Evolutionary conservation across 371 early-diverging fungal species (phyloP), one percentile per base, ranked within the genome.

Genomic region (Mucor sp.): DNA sequence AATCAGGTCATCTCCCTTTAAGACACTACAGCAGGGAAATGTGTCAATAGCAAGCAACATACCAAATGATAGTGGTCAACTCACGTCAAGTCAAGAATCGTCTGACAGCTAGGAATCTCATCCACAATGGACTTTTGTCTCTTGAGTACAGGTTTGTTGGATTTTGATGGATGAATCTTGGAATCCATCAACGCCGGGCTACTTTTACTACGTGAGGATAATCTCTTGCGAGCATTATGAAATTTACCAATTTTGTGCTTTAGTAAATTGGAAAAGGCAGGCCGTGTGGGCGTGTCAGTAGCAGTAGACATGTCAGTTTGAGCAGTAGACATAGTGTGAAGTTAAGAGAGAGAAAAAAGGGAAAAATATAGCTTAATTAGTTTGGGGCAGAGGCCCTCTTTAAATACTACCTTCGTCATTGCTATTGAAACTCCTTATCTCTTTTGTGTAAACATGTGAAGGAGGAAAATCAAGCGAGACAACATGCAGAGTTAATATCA

Each of bases 1-100:
- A 27, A 53, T 66, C n/a, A 82, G 65, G 21, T 68, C 69, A 14
- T 77, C 66, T 3, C 74, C 80, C 65, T 82, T 73, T 4, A 74
- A 37, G n/a, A 60, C 7, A 12, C 77, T 76, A 67, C 9, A 61
- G 11, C 33, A 33, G 7, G 33, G 17, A 33, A 32, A 15, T 33
- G 53, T 53, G 53, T 53, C 53, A 53, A 53, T 19, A 57, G 17
- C 8, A 28, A 6, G 1, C 6, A 28, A 33, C 8, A 33, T 35
- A 35, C 12, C n/a, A n/a, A n/a, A n/a, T n/a, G n/a, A n/a, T n/a
- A n/a, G n/a, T n/a, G n/a, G n/a, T n/a, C n/a, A n/a, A 71, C 77
- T 75, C 72, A 70, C 78, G 66, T 55, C 47, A 78, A 60, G 61
- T 78, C 78, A 56, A 78, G 32, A 6, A 72, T 39, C 7, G 66